Conservation (phyloP, 257 asterid genomes). For the Nicotiana sylvestris region DNA sequence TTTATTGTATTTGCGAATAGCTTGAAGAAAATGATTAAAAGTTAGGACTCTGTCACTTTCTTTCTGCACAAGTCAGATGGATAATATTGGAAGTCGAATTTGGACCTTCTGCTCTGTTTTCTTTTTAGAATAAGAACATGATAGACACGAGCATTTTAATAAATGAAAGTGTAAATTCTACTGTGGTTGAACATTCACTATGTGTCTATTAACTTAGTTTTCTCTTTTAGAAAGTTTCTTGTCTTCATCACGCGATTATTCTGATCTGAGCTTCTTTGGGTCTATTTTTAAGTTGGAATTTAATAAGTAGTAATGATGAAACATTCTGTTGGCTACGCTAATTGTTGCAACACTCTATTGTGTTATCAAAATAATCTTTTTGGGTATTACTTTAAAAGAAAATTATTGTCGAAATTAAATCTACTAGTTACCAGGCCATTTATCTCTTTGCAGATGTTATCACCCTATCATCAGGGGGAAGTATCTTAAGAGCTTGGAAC, state of each 20-base stretch:
- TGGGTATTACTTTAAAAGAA: not conserved
- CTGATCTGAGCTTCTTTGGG: not conserved
- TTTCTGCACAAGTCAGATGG: no score
- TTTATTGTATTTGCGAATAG: no score
- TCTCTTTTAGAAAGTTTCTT: not conserved
- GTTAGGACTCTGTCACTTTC: no score
- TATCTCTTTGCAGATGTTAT: slow-evolving; percentile 54
- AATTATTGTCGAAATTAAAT: not conserved
- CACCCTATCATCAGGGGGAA: slow-evolving; percentile 67
- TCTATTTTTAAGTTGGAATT: not conserved
- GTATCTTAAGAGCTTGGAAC: slow-evolving; percentile 90
- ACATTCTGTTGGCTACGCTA: not conserved
- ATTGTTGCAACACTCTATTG: not conserved
- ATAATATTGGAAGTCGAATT: no score
- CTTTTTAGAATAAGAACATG: no score
- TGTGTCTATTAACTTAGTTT: no score
- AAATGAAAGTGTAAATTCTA: not conserved
- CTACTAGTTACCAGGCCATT: not conserved
- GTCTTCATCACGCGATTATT: not conserved
- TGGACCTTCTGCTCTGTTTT: no score
- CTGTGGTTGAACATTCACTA: not conserved
- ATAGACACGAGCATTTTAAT: not conserved
- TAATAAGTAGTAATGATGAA: not conserved
- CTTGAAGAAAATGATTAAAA: no score
- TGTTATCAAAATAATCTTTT: not conserved